Evolutionary conservation across 768 basidiomycete genomes (phyloP), one percentile per base, ranked within the genome.

Genomic region (Amanita pallidorosea): DNA sequence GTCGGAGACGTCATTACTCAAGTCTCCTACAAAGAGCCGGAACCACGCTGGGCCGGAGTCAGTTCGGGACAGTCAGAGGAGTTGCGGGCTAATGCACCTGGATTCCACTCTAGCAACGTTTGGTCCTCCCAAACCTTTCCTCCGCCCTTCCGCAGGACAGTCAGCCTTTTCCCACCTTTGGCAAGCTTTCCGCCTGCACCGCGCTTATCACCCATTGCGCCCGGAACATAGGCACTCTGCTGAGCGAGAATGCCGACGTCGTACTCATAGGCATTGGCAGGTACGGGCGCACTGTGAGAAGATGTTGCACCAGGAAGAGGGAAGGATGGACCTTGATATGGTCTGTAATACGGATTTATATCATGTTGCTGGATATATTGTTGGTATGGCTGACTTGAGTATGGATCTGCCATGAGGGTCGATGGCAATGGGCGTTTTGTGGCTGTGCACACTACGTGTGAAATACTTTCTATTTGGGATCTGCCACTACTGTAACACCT

Each of bases 81-180:
- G 2, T 25, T 22, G n/a, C 1, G n/a, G 25, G 2, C 74, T 88
- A 42, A 42, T 31, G 57, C 62, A 96, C 94, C 81, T 47, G 95
- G 88, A 69, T 91, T 96, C 96, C 96, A 99, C 59, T 99, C 96
- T 12, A 97, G 67, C 51, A 99, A 71, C 3, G 92, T 96, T 67
- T 91, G 91, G 64, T 99, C 96, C 65, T 99, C 96, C 96, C 96
- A 99, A 20, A 89, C 84, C 70, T 92, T 94, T 31, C 96, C 96
- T 49, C 78, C 95, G 5, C 94, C 95, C 67, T 97, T 97, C 47
- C 96, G 76, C 44, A 99, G 67, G 8, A 99, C 96, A 3, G 96
- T 99, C 44, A 82, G 85, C 54, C 95, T 73, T 69, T 97, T 96
- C 37, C 88, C 88, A 45, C 90, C 90, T 64, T 91, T 92, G 0